Base-by-base conservation (phyloP, 2,329 filamentous ascomycete species). In the Paecilomyces fulvus region DNA sequence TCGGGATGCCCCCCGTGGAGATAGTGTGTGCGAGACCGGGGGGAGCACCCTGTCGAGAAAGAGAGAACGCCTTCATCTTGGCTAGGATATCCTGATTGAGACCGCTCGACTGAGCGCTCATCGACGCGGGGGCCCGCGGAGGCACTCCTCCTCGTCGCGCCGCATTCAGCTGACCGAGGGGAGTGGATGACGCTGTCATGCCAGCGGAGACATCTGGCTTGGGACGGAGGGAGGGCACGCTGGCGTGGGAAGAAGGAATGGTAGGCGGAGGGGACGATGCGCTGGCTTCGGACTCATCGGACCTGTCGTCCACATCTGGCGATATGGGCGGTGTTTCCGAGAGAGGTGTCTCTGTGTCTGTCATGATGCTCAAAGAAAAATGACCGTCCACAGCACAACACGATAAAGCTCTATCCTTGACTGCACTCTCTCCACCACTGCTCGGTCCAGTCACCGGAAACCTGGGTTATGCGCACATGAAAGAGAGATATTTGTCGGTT, bases 111-210 rank as follows among this genome's bases (percentile, higher is more conserved):
- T 78, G 70, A 30, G 65, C 61, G 43, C 69, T 70, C 64, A 73
- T 69, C 3, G 71, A 72, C 6, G 70, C 59, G 10, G 64, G 64
- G 5, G 62, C 65, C 14, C 65, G 69, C 33, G 62, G 58, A 56
- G 17, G 65, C 58, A 21, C 61, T 60, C n/a, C 64, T 30, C 67
- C 69, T 65, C 83, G 77, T 61, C 85, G 77, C 43, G 84, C 84
- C 52, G 84, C 83, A 71, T 86, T 90, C 65, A 96, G 77, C 57
- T 89, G 82, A 46, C 90, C 90, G 3, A 92, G 78, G 46, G 89
- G 86, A 28, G 88, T 94, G n/a, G 91, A 96, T n/a, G 85, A 91
- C 6, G 87, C 76, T 56, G 83, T 89, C 84, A 95, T 91, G 56
- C 64, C 61, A 5, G 60, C 56, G 1, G 59, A n/a, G 28, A 60